phyloP scores from a whole-genome alignment of 305 asterid species.

The Fraxinus velutina region DNA sequence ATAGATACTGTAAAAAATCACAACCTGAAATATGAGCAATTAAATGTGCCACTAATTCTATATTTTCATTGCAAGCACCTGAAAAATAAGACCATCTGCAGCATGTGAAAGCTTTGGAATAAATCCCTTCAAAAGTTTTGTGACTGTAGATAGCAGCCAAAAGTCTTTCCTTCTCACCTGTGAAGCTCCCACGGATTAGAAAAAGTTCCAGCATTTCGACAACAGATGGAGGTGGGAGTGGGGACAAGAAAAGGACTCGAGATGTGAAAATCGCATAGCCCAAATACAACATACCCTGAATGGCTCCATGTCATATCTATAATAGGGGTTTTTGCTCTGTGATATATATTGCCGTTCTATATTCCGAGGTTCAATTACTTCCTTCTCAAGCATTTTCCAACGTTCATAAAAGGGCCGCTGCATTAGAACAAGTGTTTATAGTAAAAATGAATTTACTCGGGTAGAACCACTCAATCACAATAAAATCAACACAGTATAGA shows the following conservation, averaged over 20 bases:
- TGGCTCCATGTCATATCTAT: conserved; percentile 91
- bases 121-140: conserved; percentile 75
- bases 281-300: conserved; percentile 62
- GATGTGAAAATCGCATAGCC: conserved; percentile 26
- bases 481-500: background rate
- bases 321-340: conserved; percentile 66
- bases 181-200: conserved; percentile 30
- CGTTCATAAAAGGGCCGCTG: conserved; percentile 94
- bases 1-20: background rate
- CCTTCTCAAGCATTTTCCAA: conserved; percentile 94
- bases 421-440: conserved; percentile 25
- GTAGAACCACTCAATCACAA: conserved; percentile 6
- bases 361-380: conserved; percentile 87
- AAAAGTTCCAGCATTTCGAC: conserved; percentile 20
- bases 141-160: conserved; percentile 92
- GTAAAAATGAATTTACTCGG: conserved; percentile 4
- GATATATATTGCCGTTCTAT: conserved; percentile 62
- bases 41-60: background rate
- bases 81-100: conserved; percentile 97
- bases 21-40: background rate
- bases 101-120: conserved; percentile 92
- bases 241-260: conserved; percentile 12
- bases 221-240: background rate
- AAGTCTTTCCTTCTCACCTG: conserved; percentile 97
- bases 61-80: conserved; percentile 44